Conservation (phyloP, 306 rosid species). For the Fragaria ananassa region DNA sequence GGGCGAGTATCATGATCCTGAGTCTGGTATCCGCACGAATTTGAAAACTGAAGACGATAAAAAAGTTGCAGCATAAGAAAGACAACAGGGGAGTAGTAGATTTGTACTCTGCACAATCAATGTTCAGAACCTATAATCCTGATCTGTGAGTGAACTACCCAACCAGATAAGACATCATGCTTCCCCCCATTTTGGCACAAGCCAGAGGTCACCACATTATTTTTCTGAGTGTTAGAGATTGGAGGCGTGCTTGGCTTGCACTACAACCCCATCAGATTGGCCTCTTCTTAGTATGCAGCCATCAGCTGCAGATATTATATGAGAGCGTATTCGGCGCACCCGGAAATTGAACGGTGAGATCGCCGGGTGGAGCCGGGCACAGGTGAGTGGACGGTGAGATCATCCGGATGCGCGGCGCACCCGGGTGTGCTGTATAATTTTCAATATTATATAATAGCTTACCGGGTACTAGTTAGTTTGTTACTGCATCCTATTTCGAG, state of each 20-base stretch:
- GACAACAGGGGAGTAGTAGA: constrained; percentile 22
- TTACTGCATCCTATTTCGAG: constrained; percentile 35
- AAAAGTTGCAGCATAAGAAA: constrained; percentile 3
- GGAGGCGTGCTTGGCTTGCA: constrained; percentile 31
- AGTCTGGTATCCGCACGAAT: neutral
- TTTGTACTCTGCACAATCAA: constrained; percentile 27
- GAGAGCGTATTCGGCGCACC: too few species aligned
- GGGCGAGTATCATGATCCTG: neutral
- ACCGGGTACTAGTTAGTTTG: constrained; percentile 14
- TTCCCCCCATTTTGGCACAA: constrained; percentile 29
- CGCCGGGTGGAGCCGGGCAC: too few species aligned
- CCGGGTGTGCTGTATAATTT: too few species aligned
- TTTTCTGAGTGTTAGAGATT: constrained; percentile 29
- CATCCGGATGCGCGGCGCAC: too few species aligned
- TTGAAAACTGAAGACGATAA: neutral
- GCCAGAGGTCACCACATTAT: constrained; percentile 37
- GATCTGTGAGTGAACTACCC: constrained; percentile 16
- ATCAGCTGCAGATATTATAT: constrained; percentile 33
- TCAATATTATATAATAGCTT: too few species aligned
- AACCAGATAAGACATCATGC: constrained; percentile 27
- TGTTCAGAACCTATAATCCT: constrained; percentile 38
- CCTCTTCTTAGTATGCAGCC: constrained; percentile 12
- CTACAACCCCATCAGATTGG: constrained; percentile 17
- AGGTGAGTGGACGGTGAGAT: too few species aligned
- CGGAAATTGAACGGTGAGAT: too few species aligned